Evolutionary conservation across 208 protist genomes (phyloP), one percentile per base, ranked within the genome.

Genomic region (Acanthamoeba triangularis): DNA sequence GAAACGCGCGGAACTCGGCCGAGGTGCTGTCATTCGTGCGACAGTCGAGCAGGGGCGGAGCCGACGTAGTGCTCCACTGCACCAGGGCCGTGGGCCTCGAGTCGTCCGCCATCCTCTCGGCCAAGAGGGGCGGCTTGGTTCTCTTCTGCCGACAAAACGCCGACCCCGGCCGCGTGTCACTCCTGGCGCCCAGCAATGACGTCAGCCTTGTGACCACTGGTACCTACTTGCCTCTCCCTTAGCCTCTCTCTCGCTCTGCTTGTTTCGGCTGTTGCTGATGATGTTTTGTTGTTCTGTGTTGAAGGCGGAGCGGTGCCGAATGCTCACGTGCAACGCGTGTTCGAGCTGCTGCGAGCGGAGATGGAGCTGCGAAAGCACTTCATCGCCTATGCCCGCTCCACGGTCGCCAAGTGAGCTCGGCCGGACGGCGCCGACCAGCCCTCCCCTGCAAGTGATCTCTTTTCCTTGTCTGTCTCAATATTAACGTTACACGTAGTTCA

Each of bases 1-100:
- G 65, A 76, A 93, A 93, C 88, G 65, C 88, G 23, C 23, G 37
- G 18, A 78, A 93, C 88, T 23, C 88, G 33, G 41, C 37, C 14
- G 41, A 93, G 25, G 18, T 76, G 54, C 33, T 76, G 44, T 56
- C 33, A 1, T 93, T 78, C n/a, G 44, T 76, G 37, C 88, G 37
- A 74, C 52, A 47, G 28, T 35, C 52, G 35, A 93, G 41, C 35
- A 35, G 16, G 61, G 54, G 47, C 41, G 65, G 61, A 25, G 61
- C 37, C 28, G 61, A 74, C 82, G 35, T 44, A 11, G 54, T 65
- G 54, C 82, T 67, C 49, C 54, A 90, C 82, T 67, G 52, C 30
- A 56, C 54, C 14, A 20, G 54, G 52, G 54, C 82, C 20, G 54
- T 65, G 35, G 52, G 54, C 69, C 82, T 90, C 30, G 52, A 90